Percentiles rank a stretch among this genome's conserved stretches.
These are phyloP conservation scores for Leccinum disarticulatum DNA, from an alignment of 768 basidiomycete species.

Conservation along the genomic window DNA sequence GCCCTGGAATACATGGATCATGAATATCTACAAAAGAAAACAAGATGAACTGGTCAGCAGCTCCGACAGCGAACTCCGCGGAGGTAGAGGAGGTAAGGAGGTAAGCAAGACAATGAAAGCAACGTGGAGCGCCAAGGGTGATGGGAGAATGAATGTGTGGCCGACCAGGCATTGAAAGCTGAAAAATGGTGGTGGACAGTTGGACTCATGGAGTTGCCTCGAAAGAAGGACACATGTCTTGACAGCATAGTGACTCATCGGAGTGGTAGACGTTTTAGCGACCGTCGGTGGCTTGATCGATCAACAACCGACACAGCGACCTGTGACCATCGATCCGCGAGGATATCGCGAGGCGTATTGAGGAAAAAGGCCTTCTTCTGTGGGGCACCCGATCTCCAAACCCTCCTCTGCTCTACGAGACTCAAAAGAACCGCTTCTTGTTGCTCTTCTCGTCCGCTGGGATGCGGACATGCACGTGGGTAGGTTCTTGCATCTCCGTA, in stretches of 20 bases:
- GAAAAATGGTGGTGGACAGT: background rate
- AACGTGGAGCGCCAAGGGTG: background rate
- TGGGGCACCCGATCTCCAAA: background rate
- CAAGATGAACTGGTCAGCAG: background rate
- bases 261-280: background rate
- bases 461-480: conserved; percentile 75
- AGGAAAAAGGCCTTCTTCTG: conserved; percentile 2
- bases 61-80: background rate
- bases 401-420: background rate
- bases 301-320: background rate
- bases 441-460: conserved; percentile 67
- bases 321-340: conserved; percentile 13
- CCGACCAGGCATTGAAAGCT: background rate
- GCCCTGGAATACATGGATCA: background rate
- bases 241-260: background rate
- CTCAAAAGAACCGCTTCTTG: conserved; percentile 74
- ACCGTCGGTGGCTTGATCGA: conserved; percentile 13
- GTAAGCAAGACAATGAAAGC: background rate
- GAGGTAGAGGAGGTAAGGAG: background rate
- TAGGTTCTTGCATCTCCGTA: conserved; percentile 46
- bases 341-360: conserved; percentile 11
- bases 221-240: background rate
- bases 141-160: background rate
- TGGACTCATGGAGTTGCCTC: background rate
- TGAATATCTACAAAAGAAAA: conserved; percentile 12